Evolutionary conservation across 768 basidiomycete genomes (phyloP).

Genomic region (Botryobasidium botryosum): DNA sequence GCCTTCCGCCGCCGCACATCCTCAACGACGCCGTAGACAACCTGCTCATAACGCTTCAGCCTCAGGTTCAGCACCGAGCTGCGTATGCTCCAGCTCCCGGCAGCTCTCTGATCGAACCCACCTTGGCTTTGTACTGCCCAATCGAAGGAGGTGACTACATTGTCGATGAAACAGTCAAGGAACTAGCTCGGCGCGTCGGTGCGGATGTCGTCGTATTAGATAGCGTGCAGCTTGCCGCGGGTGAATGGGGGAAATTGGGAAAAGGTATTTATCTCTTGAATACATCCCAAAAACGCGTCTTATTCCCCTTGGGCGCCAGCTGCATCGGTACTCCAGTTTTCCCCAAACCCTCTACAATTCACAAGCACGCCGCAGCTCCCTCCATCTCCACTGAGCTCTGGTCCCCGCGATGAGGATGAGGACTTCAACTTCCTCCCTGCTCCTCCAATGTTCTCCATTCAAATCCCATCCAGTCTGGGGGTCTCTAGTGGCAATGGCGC

Average conservation of each 20-base stretch:
- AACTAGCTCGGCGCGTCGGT: constrained; percentile 52
- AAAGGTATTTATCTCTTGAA: constrained; percentile 12
- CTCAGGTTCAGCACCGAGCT: constrained; percentile 63
- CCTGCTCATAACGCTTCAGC: constrained; percentile 59
- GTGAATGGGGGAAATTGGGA: constrained; percentile 77
- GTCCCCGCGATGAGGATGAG: constrained; percentile 35
- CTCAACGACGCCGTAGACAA: constrained; percentile 63
- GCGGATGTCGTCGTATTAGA: constrained; percentile 79
- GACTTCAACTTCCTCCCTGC: too few relatives aligned
- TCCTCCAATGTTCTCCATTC: too few relatives aligned
- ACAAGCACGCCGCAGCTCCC: constrained; percentile 16
- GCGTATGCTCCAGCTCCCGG: constrained; percentile 37
- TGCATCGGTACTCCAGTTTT: constrained; percentile 47
- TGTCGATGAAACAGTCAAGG: constrained; percentile 59
- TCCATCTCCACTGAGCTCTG: constrained; percentile 13
- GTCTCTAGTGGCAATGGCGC: too few relatives aligned
- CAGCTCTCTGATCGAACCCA: constrained; percentile 47
- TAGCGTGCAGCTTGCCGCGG: constrained; percentile 66
- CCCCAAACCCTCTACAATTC: constrained; percentile 64
- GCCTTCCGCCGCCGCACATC: constrained; percentile 54
- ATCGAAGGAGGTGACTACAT: constrained; percentile 77
- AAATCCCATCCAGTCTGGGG: too few relatives aligned
- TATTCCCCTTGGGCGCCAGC: constrained; percentile 27
- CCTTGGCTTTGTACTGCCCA: constrained; percentile 73
- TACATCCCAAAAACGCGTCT: constrained; percentile 16